These are phyloP conservation scores for Ogataea thermomethanolica DNA, from an alignment of 805 yeast species.

Conservation along the genomic window DNA sequence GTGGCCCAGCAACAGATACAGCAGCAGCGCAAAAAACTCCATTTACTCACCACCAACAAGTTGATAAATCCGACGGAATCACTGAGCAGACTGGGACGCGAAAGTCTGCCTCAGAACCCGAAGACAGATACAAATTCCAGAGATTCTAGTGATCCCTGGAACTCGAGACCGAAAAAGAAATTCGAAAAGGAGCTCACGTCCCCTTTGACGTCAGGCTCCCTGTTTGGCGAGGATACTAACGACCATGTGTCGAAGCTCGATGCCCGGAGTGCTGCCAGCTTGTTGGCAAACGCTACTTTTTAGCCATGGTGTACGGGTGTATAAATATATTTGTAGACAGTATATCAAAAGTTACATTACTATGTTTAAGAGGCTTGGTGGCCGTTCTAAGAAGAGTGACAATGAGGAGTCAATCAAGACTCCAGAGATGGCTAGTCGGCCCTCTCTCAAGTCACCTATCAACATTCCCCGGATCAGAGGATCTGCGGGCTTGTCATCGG, in stretches of 20 bases:
- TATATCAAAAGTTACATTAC: neutral
- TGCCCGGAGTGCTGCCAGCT: slow-evolving; percentile 78
- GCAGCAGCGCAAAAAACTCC: slow-evolving; percentile 76
- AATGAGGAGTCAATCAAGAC: neutral
- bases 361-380: slow-evolving; percentile 22
- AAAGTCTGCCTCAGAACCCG: slow-evolving; percentile 42
- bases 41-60: slow-evolving; percentile 61
- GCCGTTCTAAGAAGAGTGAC: slow-evolving; percentile 13
- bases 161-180: slow-evolving; percentile 30
- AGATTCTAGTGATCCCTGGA: slow-evolving; percentile 33
- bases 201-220: slow-evolving; percentile 10
- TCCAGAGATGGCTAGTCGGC: slow-evolving; percentile 4
- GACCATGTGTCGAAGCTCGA: slow-evolving; percentile 49
- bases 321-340: slow-evolving; percentile 4
- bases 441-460: slow-evolving; percentile 12
- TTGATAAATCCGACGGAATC: slow-evolving; percentile 32
- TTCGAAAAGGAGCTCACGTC: slow-evolving; percentile 16
- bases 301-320: slow-evolving; percentile 25
- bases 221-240: slow-evolving; percentile 15
- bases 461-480: slow-evolving; percentile 7
- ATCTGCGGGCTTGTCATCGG: slow-evolving; percentile 27
- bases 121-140: neutral
- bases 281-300: slow-evolving; percentile 76
- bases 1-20: slow-evolving; percentile 73
- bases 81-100: slow-evolving; percentile 77